phyloP scores from a whole-genome alignment of 257 asterid species.

The Lithospermum erythrorhizon region DNA sequence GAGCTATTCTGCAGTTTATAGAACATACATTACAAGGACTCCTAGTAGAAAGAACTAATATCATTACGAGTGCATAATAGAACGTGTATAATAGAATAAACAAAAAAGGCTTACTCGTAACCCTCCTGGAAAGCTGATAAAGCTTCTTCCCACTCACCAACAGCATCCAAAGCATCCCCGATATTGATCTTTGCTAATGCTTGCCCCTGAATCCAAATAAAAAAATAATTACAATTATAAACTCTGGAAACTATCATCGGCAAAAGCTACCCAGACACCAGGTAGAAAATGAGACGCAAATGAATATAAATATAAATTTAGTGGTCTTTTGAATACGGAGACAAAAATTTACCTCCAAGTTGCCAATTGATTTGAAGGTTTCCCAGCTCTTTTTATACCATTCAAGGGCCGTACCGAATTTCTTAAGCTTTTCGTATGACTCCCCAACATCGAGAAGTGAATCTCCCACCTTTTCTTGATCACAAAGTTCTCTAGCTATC shows the following conservation, averaged over 20 bases:
- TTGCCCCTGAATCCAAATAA: conserved; percentile 64
- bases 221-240: conserved; percentile 7
- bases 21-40: conserved; percentile 12
- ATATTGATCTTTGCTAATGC: conserved; percentile 73
- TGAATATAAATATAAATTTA: conserved; percentile 7
- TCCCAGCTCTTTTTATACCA: conserved; percentile 83
- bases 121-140: conserved; percentile 69
- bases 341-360: conserved; percentile 60
- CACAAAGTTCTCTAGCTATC: conserved; percentile 60
- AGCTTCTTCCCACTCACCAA: conserved; percentile 64
- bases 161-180: conserved; percentile 66
- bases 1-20: conserved; percentile 53
- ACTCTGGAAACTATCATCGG: background rate
- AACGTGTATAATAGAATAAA: background rate
- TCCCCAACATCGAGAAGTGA: conserved; percentile 78
- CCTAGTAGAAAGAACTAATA: background rate
- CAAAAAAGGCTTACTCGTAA: conserved; percentile 41
- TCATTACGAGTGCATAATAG: background rate
- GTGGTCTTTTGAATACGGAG: background rate
- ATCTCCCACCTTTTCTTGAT: conserved; percentile 75
- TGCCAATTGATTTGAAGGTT: conserved; percentile 53
- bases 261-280: conserved; percentile 8
- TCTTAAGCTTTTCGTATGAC: conserved; percentile 67
- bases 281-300: conserved; percentile 4
- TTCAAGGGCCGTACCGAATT: conserved; percentile 52